phyloP scores from a whole-genome alignment of 208 protist genomes.

The Giardia duodenalis region DNA sequence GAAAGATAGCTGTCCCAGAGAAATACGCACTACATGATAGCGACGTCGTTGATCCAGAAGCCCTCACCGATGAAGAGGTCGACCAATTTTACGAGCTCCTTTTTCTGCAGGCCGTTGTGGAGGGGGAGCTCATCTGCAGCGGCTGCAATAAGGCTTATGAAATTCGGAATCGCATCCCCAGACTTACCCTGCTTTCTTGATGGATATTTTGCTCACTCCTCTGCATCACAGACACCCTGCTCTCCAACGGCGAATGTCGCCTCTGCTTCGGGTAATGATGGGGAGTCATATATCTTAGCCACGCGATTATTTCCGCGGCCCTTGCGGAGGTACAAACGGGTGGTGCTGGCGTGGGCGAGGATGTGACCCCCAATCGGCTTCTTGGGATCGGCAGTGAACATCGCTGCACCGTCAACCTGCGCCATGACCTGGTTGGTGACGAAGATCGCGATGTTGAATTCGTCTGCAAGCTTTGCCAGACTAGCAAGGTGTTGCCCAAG shows the following conservation, averaged over 20 bases:
- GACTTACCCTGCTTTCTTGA: background rate
- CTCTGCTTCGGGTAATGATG: slow-evolving; percentile 87
- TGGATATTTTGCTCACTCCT: slow-evolving; percentile 50
- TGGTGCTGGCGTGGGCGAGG: slow-evolving; percentile 98
- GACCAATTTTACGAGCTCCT: background rate
- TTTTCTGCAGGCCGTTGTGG: background rate
- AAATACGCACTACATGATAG: no score
- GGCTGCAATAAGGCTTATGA: background rate
- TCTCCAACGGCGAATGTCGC: slow-evolving; percentile 79
- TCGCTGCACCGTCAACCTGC: slow-evolving; percentile 52
- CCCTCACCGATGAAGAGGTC: no score
- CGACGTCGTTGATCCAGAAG: no score
- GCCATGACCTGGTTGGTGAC: slow-evolving; percentile 64
- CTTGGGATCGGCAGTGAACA: slow-evolving; percentile 58
- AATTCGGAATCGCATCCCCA: background rate
- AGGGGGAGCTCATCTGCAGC: background rate
- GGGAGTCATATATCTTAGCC: slow-evolving; percentile 98
- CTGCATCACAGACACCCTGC: slow-evolving; percentile 80
- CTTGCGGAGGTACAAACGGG: slow-evolving; percentile 88
- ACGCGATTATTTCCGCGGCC: slow-evolving; percentile 91
- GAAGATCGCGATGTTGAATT: slow-evolving; percentile 69
- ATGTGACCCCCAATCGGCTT: slow-evolving; percentile 79
- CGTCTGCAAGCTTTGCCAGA: slow-evolving; percentile 76
- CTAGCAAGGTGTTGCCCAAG: slow-evolving; percentile 53
- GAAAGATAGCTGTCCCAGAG: no score